These are phyloP conservation scores for Drechslerella dactyloides DNA, from an alignment of 2,329 filamentous ascomycete genomes.

Conservation along the genomic window DNA sequence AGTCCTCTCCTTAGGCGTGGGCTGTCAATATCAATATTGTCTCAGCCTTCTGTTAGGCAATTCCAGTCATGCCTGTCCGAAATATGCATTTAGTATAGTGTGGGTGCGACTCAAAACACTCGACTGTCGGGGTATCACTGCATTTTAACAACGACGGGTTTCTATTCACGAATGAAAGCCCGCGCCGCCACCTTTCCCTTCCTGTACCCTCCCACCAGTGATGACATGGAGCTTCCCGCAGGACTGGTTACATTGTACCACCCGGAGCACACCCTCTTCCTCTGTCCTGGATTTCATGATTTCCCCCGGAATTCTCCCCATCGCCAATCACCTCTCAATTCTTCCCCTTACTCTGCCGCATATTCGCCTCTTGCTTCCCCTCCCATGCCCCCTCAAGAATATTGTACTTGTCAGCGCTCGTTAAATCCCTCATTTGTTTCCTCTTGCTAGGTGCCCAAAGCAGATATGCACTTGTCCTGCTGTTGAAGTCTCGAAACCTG, in stretches of 20 bases:
- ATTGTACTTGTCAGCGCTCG: slow-evolving; percentile 19
- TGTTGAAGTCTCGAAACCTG: slow-evolving; percentile 30
- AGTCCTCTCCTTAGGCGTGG: too few species aligned
- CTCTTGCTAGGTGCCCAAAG: not conserved
- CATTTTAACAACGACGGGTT: slow-evolving; percentile 23
- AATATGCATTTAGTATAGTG: slow-evolving; percentile 48
- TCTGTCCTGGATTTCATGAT: slow-evolving; percentile 24
- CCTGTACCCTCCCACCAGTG: slow-evolving; percentile 1
- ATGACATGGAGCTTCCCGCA: slow-evolving; percentile 34
- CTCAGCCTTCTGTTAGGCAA: slow-evolving; percentile 20
- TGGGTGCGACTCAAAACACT: slow-evolving; percentile 46
- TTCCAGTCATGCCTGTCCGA: slow-evolving; percentile 15
- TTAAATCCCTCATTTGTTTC: slow-evolving; percentile 47
- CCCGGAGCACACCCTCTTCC: slow-evolving; percentile 32
- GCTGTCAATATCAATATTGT: slow-evolving; percentile 17
- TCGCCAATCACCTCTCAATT: slow-evolving; percentile 27
- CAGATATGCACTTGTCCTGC: slow-evolving; percentile 14
- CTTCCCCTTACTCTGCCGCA: slow-evolving; percentile 5
- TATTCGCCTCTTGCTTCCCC: slow-evolving; percentile 3
- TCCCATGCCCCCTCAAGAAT: slow-evolving; percentile 10
- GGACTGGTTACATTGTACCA: slow-evolving; percentile 33
- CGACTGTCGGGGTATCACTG: slow-evolving; percentile 46
- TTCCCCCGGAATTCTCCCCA: slow-evolving; percentile 12
- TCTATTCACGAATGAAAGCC: slow-evolving; percentile 4
- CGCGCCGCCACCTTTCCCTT: slow-evolving; percentile 19